Conservation (phyloP, 2,329 filamentous ascomycete species). For the Claviceps digitariae region DNA sequence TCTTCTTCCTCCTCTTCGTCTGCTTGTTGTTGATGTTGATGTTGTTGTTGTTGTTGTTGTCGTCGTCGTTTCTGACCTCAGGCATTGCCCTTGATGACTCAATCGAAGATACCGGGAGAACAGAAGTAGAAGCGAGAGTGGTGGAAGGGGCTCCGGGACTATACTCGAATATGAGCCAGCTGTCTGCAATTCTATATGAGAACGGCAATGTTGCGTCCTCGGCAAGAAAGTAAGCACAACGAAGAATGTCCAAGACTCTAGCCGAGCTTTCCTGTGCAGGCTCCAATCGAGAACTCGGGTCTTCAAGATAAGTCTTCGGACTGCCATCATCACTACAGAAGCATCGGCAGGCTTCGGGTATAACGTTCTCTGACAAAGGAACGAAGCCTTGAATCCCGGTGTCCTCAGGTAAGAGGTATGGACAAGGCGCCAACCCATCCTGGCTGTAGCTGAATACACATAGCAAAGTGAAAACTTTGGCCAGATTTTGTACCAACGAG, state of each 20-base stretch:
- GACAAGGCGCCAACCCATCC: slow-evolving; percentile 24
- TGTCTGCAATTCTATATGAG: slow-evolving; percentile 14
- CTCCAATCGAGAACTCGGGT: slow-evolving; percentile 18
- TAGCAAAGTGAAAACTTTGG: slow-evolving; percentile 34
- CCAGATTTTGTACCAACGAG: slow-evolving; percentile 32
- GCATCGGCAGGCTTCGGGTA: slow-evolving; percentile 27
- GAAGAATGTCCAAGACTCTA: slow-evolving; percentile 34
- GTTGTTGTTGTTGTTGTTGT: not conserved
- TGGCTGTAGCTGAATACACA: slow-evolving; percentile 28
- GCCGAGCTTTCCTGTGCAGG: slow-evolving; percentile 27
- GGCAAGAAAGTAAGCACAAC: slow-evolving; percentile 34
- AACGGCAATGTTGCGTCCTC: slow-evolving; percentile 28
- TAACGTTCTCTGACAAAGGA: slow-evolving; percentile 24
- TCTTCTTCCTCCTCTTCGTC: not conserved
- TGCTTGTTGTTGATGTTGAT: not conserved
- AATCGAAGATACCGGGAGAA: not conserved
- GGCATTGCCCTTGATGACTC: not conserved
- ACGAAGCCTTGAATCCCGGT: slow-evolving; percentile 30
- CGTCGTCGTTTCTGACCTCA: not conserved
- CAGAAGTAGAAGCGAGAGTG: not conserved
- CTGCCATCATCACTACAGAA: slow-evolving; percentile 21
- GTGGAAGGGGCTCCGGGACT: slow-evolving; percentile 6
- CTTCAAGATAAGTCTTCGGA: slow-evolving; percentile 26
- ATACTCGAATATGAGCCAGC: slow-evolving; percentile 21
- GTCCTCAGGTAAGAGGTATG: slow-evolving; percentile 40